These are phyloP conservation scores for Yamadazyma spencermartinsiae DNA, from an alignment of 1,139 yeast species.

Conservation along the genomic window DNA sequence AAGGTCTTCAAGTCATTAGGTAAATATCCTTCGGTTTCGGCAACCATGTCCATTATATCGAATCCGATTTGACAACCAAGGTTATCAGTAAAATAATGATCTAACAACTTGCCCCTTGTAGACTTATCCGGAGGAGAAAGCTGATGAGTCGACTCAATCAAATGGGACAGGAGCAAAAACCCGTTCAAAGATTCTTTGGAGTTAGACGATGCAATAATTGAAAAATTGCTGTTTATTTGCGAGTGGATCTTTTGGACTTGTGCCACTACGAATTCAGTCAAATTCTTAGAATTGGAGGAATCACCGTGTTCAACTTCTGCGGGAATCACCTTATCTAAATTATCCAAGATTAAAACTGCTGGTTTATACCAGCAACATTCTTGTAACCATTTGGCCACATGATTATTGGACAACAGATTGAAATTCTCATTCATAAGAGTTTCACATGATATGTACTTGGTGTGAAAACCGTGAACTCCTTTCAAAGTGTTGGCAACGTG, in stretches of 20 bases:
- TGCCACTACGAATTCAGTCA: constrained; percentile 47
- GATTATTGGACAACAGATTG: constrained; percentile 42
- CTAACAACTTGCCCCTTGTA: constrained; percentile 54
- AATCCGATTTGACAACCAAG: constrained; percentile 35
- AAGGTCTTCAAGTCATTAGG: constrained; percentile 78
- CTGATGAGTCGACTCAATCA: constrained; percentile 63
- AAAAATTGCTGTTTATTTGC: constrained; percentile 46
- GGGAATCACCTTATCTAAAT: constrained; percentile 73
- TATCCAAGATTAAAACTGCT: constrained; percentile 71
- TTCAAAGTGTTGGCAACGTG: constrained; percentile 40
- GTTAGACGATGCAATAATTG: constrained; percentile 57
- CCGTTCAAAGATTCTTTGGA: constrained; percentile 69
- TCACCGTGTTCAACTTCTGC: constrained; percentile 74
- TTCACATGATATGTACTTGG: constrained; percentile 53
- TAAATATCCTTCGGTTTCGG: constrained; percentile 86
- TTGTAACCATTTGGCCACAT: constrained; percentile 53
- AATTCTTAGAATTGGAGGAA: constrained; percentile 57
- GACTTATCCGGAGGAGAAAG: constrained; percentile 71
- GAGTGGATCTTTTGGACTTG: constrained; percentile 41
- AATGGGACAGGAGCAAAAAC: constrained; percentile 63
- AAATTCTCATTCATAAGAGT: constrained; percentile 54
- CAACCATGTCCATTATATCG: constrained; percentile 69
- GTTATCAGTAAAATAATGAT: constrained; percentile 40
- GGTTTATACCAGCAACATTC: constrained; percentile 83
- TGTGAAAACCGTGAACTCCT: constrained; percentile 39